Conservation (phyloP, 352 stramenopile species). For the Halophytophthora polymorphica region DNA sequence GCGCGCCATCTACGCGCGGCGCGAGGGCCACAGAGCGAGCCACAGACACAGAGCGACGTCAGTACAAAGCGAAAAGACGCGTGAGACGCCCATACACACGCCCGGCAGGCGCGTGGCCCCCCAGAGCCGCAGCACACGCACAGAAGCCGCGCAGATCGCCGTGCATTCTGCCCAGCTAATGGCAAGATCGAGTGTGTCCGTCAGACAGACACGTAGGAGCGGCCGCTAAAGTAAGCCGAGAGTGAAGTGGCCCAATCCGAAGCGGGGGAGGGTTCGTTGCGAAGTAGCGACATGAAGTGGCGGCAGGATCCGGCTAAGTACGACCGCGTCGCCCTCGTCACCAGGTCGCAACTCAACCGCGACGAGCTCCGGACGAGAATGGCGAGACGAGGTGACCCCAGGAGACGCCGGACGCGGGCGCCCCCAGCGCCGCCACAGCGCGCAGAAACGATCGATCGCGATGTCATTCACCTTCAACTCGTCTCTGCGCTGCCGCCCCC, state of each 20-base stretch:
- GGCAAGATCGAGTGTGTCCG: background rate
- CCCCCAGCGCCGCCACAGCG: too few species aligned
- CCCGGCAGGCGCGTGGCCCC: conserved; percentile 50
- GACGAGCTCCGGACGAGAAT: too few species aligned
- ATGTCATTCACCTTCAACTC: too few species aligned
- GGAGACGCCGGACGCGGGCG: too few species aligned
- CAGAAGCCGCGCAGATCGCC: conserved; percentile 78
- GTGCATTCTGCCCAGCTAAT: conserved; percentile 42
- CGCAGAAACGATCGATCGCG: too few species aligned
- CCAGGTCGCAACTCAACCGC: too few species aligned
- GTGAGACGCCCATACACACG: conserved; percentile 7
- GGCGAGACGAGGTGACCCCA: too few species aligned
- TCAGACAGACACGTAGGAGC: conserved; percentile 15
- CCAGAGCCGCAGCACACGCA: conserved; percentile 29
- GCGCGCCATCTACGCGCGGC: conserved; percentile 51
- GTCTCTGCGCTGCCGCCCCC: too few species aligned
- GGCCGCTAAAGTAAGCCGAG: too few species aligned
- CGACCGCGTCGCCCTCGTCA: too few species aligned
- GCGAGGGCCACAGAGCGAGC: too few species aligned
- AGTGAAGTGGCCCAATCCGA: too few species aligned
- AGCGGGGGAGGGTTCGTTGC: background rate
- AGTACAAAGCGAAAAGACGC: background rate
- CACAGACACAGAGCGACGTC: conserved; percentile 6
- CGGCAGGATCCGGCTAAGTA: conserved; percentile 10
- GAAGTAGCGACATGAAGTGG: conserved; percentile 14